phyloP scores from a whole-genome alignment of 495 filamentous ascomycete genomes.

The Aspergillus cristatus region DNA sequence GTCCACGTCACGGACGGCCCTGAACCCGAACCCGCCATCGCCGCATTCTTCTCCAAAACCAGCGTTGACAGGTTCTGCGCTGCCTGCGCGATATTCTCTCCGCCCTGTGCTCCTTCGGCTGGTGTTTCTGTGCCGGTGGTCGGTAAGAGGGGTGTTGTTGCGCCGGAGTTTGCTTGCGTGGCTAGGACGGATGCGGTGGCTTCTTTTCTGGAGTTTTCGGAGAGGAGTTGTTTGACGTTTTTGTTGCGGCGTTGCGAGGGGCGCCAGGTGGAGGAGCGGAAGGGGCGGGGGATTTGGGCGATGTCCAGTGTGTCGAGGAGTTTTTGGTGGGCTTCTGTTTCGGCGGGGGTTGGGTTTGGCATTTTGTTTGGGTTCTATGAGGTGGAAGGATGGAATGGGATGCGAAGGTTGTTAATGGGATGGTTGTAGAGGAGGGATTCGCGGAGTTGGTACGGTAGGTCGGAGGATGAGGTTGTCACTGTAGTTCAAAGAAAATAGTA shows the following conservation, averaged over 20 bases:
- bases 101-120: constrained; percentile 35
- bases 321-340: constrained; percentile 42
- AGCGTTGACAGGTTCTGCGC: constrained; percentile 75
- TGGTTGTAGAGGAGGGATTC: not conserved
- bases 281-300: constrained; percentile 67
- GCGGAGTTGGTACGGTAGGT: too few relatives aligned
- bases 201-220: constrained; percentile 80
- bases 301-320: constrained; percentile 86
- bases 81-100: constrained; percentile 71
- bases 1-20: constrained; percentile 83
- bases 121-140: constrained; percentile 50
- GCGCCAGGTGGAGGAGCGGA: constrained; percentile 82
- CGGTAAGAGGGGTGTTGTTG: constrained; percentile 53
- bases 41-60: constrained; percentile 66
- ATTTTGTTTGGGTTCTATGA: constrained; percentile 20
- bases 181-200: constrained; percentile 59
- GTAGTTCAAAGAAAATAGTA: too few relatives aligned
- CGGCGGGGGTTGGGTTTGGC: constrained; percentile 36
- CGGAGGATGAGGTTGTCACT: too few relatives aligned
- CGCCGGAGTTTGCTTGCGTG: constrained; percentile 74
- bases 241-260: constrained; percentile 93
- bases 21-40: constrained; percentile 20
- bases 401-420: constrained; percentile 1
- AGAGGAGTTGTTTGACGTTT: constrained; percentile 91
- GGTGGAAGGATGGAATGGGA: too few relatives aligned